Base-by-base conservation (phyloP, 2,329 filamentous ascomycete genomes). In the Neonectria neomacrospora region DNA sequence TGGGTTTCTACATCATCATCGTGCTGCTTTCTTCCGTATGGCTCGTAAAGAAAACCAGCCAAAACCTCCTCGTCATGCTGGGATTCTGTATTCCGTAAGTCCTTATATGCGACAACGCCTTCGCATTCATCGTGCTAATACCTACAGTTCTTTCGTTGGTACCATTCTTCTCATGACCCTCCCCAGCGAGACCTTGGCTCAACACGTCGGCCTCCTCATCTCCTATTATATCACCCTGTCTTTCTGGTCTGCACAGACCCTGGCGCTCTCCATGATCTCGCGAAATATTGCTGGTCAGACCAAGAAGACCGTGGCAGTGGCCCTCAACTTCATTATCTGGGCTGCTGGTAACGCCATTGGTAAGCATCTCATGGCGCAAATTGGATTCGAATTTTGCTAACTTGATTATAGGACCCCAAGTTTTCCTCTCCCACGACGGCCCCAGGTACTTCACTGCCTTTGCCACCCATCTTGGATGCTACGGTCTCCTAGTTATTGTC, bases 181-280 rank as follows among this genome's bases (percentile, higher is more conserved):
- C 8, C 76, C 85, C 22, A 89, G 90, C 67, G 81, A 82, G 7
- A 85, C 81, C 45, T 81, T 82, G 37, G 76, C 84, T 9, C 88
- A 87, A 39, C 85, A 90, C 76, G 83, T 89, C 28, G 91, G 91
- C 6, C 82, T 94, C 0, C 79, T 93, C 14, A 86, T 93, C 71
- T 86, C 84, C 72, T 94, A 93, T 81, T 94, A 93, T 79, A 90
- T 93, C 65, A 90, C 88, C 0, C 83, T 93, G 18, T 92, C 89
- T 5, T 94, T 94, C 84, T 93, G 90, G 90, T 89, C 90, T 0
- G 90, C 90, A 0, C 87, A 91, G 71, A 90, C 88, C 2, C 80
- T 92, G 12, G 81, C 85, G 8, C 83, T 93, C 69, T 89, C 88
- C 14, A 84, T 93, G 81, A 83, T 92, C 60, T 87, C 87, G 0